Evolutionary conservation across 768 basidiomycete species (phyloP).

Genomic region (Lentinula edodes): DNA sequence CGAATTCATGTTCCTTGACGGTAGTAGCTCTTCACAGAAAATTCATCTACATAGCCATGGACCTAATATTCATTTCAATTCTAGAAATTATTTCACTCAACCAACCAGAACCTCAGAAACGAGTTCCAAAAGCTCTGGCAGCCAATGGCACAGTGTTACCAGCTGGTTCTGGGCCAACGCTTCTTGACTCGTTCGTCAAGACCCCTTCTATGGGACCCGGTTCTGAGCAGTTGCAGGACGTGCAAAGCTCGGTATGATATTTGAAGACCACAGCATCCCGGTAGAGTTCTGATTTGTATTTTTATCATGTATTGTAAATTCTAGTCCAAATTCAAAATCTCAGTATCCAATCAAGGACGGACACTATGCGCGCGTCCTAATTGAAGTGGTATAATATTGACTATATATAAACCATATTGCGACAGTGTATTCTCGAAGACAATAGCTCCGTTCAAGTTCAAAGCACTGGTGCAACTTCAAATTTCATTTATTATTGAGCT

Average conservation of each 20-base stretch:
- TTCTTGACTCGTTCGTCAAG: not conserved
- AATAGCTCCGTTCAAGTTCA: too few species aligned
- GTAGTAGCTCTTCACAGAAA: slow-evolving; percentile 27
- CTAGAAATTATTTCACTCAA: slow-evolving; percentile 3
- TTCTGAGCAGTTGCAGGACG: not conserved
- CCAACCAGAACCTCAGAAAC: slow-evolving; percentile 2
- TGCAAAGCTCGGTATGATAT: not conserved
- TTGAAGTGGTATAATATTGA: too few species aligned
- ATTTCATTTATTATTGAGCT: too few species aligned
- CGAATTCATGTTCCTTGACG: slow-evolving; percentile 77
- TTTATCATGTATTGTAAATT: not conserved
- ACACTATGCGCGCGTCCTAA: too few species aligned
- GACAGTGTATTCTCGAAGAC: too few species aligned
- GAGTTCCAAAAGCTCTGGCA: slow-evolving; percentile 1
- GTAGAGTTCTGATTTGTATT: not conserved
- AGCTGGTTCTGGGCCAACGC: not conserved
- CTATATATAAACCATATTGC: too few species aligned
- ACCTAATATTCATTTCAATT: not conserved
- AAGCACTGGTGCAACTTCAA: too few species aligned
- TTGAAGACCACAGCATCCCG: not conserved
- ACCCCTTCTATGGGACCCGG: not conserved
- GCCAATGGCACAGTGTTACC: not conserved
- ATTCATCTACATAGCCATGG: not conserved
- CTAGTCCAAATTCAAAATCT: not conserved
- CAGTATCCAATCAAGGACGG: too few species aligned